Conservation (phyloP, 2,329 filamentous ascomycete species). For the Cytospora mali region DNA sequence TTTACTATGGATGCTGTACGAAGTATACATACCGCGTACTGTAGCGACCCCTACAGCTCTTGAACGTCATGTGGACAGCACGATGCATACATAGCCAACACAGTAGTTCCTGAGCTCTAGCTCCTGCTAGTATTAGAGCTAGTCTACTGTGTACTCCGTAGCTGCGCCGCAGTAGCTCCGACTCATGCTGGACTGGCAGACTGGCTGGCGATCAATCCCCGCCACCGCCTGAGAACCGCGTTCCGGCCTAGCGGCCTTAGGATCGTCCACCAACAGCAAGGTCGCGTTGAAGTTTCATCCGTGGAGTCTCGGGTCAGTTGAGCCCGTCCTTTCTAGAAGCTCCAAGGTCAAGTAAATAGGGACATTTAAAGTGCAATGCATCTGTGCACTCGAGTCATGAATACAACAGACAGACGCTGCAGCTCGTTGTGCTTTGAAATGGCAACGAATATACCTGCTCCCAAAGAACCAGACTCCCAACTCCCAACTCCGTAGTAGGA, state of each 20-base stretch:
- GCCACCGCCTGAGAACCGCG: not conserved
- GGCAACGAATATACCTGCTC: not conserved
- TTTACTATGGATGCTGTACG: no score
- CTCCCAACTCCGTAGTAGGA: conserved; percentile 6
- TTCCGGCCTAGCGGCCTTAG: not conserved
- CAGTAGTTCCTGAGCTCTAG: not conserved
- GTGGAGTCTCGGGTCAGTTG: not conserved
- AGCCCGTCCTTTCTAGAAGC: not conserved
- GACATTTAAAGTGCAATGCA: no score
- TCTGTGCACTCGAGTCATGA: conserved; percentile 12
- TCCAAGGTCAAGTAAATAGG: no score
- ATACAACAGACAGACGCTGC: not conserved
- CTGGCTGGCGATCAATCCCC: not conserved
- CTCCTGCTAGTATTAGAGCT: not conserved
- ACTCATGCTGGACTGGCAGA: no score
- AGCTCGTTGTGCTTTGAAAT: not conserved
- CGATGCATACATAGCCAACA: no score
- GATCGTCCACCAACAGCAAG: not conserved
- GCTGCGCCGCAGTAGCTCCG: not conserved
- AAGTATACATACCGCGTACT: no score
- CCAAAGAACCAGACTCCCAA: not conserved
- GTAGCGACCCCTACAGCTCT: no score
- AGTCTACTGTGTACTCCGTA: no score
- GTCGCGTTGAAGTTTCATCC: not conserved
- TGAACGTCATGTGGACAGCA: not conserved